Evolutionary conservation across 768 basidiomycete genomes (phyloP).

Genomic region (Tylopilus felleus): DNA sequence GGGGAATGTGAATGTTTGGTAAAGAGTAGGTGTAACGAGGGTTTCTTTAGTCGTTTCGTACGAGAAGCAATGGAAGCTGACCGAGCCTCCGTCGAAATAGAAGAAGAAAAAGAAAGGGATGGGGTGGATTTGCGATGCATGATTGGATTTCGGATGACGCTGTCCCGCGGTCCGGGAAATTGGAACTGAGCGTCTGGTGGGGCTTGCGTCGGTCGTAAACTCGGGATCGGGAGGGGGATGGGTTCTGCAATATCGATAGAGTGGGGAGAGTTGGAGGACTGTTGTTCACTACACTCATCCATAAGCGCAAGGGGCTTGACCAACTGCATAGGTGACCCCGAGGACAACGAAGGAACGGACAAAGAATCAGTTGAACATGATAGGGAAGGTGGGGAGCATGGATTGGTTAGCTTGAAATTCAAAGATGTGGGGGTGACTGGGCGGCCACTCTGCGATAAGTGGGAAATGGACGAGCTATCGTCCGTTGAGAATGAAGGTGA

Average conservation of each 20-base stretch:
- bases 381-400: slow-evolving; percentile 43
- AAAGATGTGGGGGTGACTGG: slow-evolving; percentile 35
- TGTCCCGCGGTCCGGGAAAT: slow-evolving; percentile 43
- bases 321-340: slow-evolving; percentile 34
- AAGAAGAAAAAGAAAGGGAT: slow-evolving; percentile 32
- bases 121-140: slow-evolving; percentile 37
- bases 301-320: slow-evolving; percentile 38
- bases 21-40: slow-evolving; percentile 67
- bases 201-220: slow-evolving; percentile 19
- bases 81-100: slow-evolving; percentile 33
- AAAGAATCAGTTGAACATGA: slow-evolving; percentile 62
- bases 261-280: slow-evolving; percentile 23
- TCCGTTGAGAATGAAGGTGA: slow-evolving; percentile 29
- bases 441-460: slow-evolving; percentile 27
- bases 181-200: slow-evolving; percentile 33
- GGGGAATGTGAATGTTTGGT: slow-evolving; percentile 59
- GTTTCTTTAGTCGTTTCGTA: slow-evolving; percentile 51
- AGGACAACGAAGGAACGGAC: slow-evolving; percentile 51
- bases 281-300: slow-evolving; percentile 29
- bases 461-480: slow-evolving; percentile 35
- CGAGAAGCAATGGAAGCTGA: slow-evolving; percentile 34
- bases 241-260: slow-evolving; percentile 32
- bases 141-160: slow-evolving; percentile 28
- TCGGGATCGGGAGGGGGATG: slow-evolving; percentile 23
- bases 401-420: slow-evolving; percentile 26